phyloP scores from a whole-genome alignment of 257 asterid species.

The Solanum paucissectum region DNA sequence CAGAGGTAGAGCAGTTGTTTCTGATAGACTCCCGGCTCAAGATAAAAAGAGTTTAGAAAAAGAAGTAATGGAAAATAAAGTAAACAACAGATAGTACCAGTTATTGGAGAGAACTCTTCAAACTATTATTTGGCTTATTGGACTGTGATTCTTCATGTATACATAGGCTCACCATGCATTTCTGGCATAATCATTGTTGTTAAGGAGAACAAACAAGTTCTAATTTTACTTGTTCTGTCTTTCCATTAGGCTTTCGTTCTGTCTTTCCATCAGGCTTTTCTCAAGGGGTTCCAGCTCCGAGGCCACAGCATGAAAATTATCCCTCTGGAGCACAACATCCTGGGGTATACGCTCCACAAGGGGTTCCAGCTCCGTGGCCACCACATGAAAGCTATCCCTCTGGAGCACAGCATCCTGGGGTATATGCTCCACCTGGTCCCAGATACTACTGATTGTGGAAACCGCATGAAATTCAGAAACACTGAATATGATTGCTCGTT shows the following conservation, averaged over 20 bases:
- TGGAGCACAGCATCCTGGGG: not conserved
- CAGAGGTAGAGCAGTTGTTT: not conserved
- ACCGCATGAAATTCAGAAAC: not conserved
- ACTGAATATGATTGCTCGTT: not conserved
- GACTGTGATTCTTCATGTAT: not conserved
- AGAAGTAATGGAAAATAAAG: not conserved
- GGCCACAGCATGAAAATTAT: not conserved
- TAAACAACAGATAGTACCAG: not conserved
- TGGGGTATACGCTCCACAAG: not conserved
- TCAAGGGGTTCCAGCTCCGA: not conserved
- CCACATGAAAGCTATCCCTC: not conserved
- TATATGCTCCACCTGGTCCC: not conserved
- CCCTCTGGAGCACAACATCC: not conserved
- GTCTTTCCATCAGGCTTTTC: not conserved
- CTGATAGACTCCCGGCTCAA: not conserved
- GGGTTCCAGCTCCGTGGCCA: not conserved
- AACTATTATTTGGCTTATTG: not conserved
- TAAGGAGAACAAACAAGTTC: not conserved
- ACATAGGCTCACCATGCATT: not conserved
- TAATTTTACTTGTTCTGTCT: not conserved
- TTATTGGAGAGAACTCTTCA: not conserved
- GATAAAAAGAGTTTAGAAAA: not conserved
- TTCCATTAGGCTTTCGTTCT: not conserved
- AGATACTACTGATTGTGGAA: not conserved
- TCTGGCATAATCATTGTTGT: not conserved